phyloP scores from a whole-genome alignment of 2,329 filamentous ascomycete genomes.

The Thielaviopsis populi region DNA sequence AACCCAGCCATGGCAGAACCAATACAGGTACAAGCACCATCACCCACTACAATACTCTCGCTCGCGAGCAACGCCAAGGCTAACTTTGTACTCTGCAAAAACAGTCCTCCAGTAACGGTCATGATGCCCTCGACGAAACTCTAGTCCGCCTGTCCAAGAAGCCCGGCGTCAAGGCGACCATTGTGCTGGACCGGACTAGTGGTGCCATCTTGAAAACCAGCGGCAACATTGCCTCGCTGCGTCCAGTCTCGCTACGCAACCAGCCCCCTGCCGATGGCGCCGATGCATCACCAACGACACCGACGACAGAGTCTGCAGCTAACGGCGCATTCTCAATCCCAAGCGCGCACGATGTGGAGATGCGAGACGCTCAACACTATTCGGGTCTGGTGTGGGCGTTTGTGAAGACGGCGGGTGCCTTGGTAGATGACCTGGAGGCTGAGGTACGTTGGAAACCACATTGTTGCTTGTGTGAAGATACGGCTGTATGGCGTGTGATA shows the following conservation, averaged over 20 bases:
- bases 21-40: slow-evolving; percentile 7
- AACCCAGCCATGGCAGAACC: slow-evolving; percentile 12
- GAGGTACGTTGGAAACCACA: slow-evolving; percentile 35
- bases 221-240: slow-evolving; percentile 48
- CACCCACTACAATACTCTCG: not conserved
- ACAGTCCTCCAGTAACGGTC: slow-evolving; percentile 20
- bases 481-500: not conserved
- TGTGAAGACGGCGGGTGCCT: slow-evolving; percentile 49
- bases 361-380: slow-evolving; percentile 53
- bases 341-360: slow-evolving; percentile 32
- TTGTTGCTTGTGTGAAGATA: not conserved
- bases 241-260: slow-evolving; percentile 23
- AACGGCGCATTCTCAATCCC: slow-evolving; percentile 17
- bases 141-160: slow-evolving; percentile 61
- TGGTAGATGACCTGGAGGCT: slow-evolving; percentile 58
- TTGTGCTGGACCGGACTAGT: slow-evolving; percentile 56
- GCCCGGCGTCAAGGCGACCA: slow-evolving; percentile 61
- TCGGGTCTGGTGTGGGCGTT: slow-evolving; percentile 64
- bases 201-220: slow-evolving; percentile 63
- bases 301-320: slow-evolving; percentile 24
- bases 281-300: slow-evolving; percentile 19
- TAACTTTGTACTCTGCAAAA: not conserved
- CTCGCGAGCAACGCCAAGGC: not conserved
- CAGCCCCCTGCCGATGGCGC: slow-evolving; percentile 12
- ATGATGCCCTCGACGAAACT: slow-evolving; percentile 49